These are phyloP conservation scores for Ocimum tenuiflorum DNA, from an alignment of 257 asterid species.

Conservation along the genomic window DNA sequence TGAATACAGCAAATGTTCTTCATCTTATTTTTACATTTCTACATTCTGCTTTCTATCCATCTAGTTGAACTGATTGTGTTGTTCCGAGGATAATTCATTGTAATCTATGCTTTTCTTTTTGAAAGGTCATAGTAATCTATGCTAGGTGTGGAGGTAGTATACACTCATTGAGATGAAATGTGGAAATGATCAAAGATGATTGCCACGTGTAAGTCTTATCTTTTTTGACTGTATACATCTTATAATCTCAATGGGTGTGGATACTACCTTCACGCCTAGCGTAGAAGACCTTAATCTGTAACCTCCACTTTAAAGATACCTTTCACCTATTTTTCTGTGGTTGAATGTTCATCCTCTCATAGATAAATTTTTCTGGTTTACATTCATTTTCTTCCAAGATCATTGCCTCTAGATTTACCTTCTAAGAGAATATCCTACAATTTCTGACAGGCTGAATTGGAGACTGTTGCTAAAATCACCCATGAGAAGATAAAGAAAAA, in stretches of 20 bases:
- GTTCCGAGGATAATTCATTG: background rate
- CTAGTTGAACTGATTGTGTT: background rate
- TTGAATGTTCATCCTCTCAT: background rate
- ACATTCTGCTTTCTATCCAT: background rate
- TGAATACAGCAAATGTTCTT: background rate
- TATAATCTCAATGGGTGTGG: no score
- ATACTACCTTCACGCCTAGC: no score
- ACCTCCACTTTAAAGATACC: background rate
- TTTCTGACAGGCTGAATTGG: constrained; percentile 67
- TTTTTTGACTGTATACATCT: no score
- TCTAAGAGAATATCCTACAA: constrained; percentile 15
- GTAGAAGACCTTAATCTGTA: background rate
- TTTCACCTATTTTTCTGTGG: background rate
- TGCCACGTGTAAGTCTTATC: no score
- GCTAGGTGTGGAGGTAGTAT: no score
- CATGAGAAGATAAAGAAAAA: constrained; percentile 77
- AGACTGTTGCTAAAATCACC: constrained; percentile 81
- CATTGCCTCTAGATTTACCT: background rate
- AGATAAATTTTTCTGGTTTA: background rate
- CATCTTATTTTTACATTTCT: constrained; percentile 1
- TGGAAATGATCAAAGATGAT: no score
- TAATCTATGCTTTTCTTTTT: no score
- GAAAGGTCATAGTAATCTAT: no score
- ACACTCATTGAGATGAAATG: no score
- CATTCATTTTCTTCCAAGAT: background rate